Base-by-base conservation (phyloP, 345 rosid species). In the Syzygium aqueum region DNA sequence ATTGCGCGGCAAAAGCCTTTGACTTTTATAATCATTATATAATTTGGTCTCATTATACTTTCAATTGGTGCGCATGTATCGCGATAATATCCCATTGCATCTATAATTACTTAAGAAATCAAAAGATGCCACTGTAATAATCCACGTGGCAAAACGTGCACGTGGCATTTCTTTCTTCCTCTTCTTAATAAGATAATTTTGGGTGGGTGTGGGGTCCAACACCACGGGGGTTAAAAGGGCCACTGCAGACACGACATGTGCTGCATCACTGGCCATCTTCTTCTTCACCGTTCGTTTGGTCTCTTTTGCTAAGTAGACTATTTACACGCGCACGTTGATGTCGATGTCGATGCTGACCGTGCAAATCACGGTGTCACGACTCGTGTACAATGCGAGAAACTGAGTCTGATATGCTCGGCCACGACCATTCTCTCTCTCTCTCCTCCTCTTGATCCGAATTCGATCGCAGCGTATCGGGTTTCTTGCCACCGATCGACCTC, bases 401-500 rank as follows among this genome's bases (percentile, higher is more conserved):
- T 14, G 28, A 57, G 13, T 4, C 5, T 3, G n/a, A 25, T 57
- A 28, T 11, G 11, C 33, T 27, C 21, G 5, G 37, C 37, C 4
- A 6, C 2, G 11, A 65, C 40, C 30, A 1, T 19, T n/a, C 10
- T 4, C 17, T 59, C 67, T 27, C 0, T 6, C 46, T 43, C 2
- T 0, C 65, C 16, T 12, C 16, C 12, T 59, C 67, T n/a, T 15
- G 33, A 61, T 4, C 0, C 1, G 5, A 0, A 61, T 17, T 19
- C 3, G 14, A 33, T 11, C 14, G 0, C 3, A 10, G 5, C 22
- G 46, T 17, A 17, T 67, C 0, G 0, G 3, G 46, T 33, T 67
- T 5, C 78, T 3, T 0, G 3, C 1, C 0, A 11, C 25, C 7
- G 11, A 16, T 0, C 0, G 2, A 67, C 22, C 0, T 9, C 46